Evolutionary conservation across 441 rosid genomes (phyloP).

Genomic region (Bocquillonia castaneifolia): DNA sequence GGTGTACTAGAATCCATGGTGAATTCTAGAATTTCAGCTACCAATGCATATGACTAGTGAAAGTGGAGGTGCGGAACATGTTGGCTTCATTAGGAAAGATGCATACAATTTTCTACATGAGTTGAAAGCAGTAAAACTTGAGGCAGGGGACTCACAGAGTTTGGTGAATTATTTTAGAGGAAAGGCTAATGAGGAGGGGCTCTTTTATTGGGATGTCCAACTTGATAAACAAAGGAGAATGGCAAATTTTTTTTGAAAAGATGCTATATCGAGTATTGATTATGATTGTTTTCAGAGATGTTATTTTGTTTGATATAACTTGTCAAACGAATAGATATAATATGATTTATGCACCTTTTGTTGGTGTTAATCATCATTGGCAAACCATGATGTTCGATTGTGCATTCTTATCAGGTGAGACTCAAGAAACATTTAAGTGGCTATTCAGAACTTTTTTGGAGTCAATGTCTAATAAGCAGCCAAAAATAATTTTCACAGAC

Average conservation of each 20-base stretch:
- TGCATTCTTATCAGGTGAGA: background rate
- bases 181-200: background rate
- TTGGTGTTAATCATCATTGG: conserved; percentile 5
- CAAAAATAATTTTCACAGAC: background rate
- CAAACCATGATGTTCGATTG: background rate
- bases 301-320: background rate
- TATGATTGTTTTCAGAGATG: conserved; percentile 15
- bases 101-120: background rate
- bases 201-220: background rate
- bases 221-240: conserved; percentile 2
- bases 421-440: background rate
- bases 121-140: background rate
- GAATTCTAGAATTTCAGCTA: too few species aligned
- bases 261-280: conserved; percentile 1
- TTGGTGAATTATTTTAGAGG: background rate
- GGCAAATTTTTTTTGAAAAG: background rate
- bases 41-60: too few species aligned
- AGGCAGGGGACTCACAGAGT: background rate
- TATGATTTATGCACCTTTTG: conserved; percentile 3
- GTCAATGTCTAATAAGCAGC: background rate
- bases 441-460: background rate
- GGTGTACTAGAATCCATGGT: too few species aligned
- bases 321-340: conserved; percentile 4
- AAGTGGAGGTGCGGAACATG: too few species aligned
- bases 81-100: background rate